phyloP scores from a whole-genome alignment of 352 stramenopile species.

The Globisporangium solare region DNA sequence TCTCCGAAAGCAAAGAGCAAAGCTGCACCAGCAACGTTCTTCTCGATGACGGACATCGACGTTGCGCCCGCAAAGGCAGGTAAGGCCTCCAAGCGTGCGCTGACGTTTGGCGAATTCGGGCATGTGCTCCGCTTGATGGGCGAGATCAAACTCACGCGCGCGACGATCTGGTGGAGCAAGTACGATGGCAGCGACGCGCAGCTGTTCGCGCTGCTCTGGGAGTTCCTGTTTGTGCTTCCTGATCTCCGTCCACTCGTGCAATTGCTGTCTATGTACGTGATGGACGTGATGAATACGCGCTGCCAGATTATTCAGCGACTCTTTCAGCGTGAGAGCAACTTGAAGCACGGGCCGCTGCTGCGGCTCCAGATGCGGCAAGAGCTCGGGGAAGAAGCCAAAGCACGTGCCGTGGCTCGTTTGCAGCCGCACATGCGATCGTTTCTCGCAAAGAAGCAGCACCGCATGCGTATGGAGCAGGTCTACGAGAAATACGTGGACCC shows the following conservation, averaged over 20 bases:
- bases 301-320: slow-evolving; percentile 30
- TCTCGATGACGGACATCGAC: slow-evolving; percentile 54
- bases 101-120: slow-evolving; percentile 44
- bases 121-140: slow-evolving; percentile 26
- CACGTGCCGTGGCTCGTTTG: slow-evolving; percentile 23
- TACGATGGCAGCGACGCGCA: slow-evolving; percentile 34
- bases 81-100: slow-evolving; percentile 36
- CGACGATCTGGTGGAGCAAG: slow-evolving; percentile 42
- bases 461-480: slow-evolving; percentile 25
- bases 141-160: slow-evolving; percentile 25
- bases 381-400: slow-evolving; percentile 12
- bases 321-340: slow-evolving; percentile 19
- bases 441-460: slow-evolving; percentile 29
- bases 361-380: slow-evolving; percentile 15
- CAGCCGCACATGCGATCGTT: slow-evolving; percentile 29
- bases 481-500: slow-evolving; percentile 78
- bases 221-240: slow-evolving; percentile 29
- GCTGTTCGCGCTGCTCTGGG: slow-evolving; percentile 42
- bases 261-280: slow-evolving; percentile 14
- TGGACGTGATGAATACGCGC: slow-evolving; percentile 19
- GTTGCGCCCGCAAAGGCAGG: slow-evolving; percentile 51
- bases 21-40: slow-evolving; percentile 15
- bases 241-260: slow-evolving; percentile 20
- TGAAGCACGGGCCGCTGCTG: slow-evolving; percentile 22
- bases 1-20: slow-evolving; percentile 8